phyloP scores from a whole-genome alignment of 257 asterid genomes.

The Lithospermum erythrorhizon region DNA sequence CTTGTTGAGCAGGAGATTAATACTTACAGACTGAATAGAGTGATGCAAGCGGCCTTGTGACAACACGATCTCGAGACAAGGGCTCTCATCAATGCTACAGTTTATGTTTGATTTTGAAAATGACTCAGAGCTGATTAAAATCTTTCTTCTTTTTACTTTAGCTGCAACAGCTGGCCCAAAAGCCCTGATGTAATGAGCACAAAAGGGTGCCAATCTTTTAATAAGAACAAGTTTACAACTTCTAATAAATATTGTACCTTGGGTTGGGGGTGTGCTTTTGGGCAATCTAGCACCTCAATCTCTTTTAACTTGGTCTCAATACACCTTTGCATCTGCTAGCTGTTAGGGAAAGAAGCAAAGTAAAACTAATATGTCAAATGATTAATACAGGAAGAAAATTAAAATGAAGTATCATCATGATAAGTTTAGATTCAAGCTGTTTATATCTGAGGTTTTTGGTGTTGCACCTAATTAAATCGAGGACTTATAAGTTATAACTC shows the following conservation, averaged over 20 bases:
- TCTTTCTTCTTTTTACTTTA: constrained; percentile 87
- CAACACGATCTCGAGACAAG: constrained; percentile 68
- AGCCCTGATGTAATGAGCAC: constrained; percentile 40
- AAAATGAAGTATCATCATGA: neutral
- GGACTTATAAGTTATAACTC: neutral
- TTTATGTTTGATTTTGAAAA: constrained; percentile 84
- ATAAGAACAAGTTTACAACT: neutral
- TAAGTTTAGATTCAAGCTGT: neutral
- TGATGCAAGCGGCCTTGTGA: too few species aligned
- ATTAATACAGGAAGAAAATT: constrained; percentile 5
- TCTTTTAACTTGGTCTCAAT: constrained; percentile 67
- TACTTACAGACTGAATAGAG: constrained; percentile 91
- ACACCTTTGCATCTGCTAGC: constrained; percentile 94
- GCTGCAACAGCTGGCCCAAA: constrained; percentile 91
- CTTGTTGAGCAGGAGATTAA: neutral
- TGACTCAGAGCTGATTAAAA: constrained; percentile 94
- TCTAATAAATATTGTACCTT: constrained; percentile 41
- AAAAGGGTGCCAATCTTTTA: neutral
- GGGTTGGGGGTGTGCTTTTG: constrained; percentile 75
- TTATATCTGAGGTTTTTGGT: neutral
- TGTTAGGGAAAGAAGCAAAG: constrained; percentile 20
- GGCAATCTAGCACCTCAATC: constrained; percentile 66
- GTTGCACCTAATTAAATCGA: neutral
- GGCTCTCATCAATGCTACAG: constrained; percentile 87
- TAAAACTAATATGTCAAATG: constrained; percentile 9